A percentile compares a stretch with the other conserved stretches of the same genome.
Conservation (phyloP, 2,329 filamentous ascomycete species). For the Madurella mycetomatis region DNA sequence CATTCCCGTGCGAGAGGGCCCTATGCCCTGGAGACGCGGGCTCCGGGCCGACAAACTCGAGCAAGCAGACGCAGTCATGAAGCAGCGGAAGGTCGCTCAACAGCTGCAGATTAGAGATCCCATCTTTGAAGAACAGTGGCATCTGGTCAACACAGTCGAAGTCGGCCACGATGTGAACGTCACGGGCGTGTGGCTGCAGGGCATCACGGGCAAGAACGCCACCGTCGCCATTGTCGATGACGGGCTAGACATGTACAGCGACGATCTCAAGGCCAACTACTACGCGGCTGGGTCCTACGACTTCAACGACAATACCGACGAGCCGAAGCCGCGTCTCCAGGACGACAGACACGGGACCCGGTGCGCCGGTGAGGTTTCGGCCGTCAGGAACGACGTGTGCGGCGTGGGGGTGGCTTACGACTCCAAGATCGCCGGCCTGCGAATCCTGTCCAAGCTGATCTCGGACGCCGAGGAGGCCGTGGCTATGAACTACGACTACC, state of each 20-base stretch:
- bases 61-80: slow-evolving; percentile 44
- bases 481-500: slow-evolving; percentile 86
- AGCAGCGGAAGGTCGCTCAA: slow-evolving; percentile 57
- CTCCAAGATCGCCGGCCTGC: slow-evolving; percentile 82
- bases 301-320: slow-evolving; percentile 79
- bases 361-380: slow-evolving; percentile 90
- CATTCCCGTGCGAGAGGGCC: slow-evolving; percentile 37
- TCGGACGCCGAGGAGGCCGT: slow-evolving; percentile 88
- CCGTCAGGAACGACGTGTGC: slow-evolving; percentile 87
- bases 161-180: slow-evolving; percentile 91
- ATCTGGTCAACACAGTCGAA: slow-evolving; percentile 79
- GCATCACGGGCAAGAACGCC: slow-evolving; percentile 81
- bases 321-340: slow-evolving; percentile 74
- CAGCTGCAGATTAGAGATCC: slow-evolving; percentile 77
- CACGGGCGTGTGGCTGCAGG: slow-evolving; percentile 86
- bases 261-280: slow-evolving; percentile 89
- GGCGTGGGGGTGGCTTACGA: slow-evolving; percentile 96
- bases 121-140: slow-evolving; percentile 93
- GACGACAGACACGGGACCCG: slow-evolving; percentile 91
- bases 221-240: slow-evolving; percentile 96
- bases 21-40: slow-evolving; percentile 22
- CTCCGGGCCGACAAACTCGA: slow-evolving; percentile 28
- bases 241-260: slow-evolving; percentile 91
- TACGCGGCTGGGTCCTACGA: slow-evolving; percentile 90
- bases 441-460: slow-evolving; percentile 87